Conservation (phyloP, 2,329 filamentous ascomycete genomes). For the Talaromyces verruculosus region DNA sequence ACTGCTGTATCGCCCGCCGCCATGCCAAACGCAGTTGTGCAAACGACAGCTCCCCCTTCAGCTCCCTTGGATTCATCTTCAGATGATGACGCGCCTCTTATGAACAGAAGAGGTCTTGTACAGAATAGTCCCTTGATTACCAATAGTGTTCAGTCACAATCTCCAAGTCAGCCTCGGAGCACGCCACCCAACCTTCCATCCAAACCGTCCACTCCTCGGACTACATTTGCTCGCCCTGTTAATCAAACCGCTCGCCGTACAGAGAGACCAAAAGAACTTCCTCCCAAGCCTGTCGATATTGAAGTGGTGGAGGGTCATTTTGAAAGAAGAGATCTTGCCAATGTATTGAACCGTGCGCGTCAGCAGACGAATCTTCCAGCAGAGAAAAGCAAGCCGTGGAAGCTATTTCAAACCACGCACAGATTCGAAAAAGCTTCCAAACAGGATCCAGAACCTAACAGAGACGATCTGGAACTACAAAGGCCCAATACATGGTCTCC, state of each 20-base stretch:
- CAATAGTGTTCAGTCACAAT: not conserved
- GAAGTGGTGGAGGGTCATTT: slow-evolving; percentile 7
- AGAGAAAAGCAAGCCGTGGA: slow-evolving; percentile 16
- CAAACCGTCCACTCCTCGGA: not conserved
- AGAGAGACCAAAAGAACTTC: not conserved
- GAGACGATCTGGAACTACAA: slow-evolving; percentile 37
- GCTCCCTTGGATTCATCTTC: not conserved
- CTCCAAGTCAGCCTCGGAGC: not conserved
- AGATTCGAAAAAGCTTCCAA: slow-evolving; percentile 35
- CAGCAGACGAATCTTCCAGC: slow-evolving; percentile 10
- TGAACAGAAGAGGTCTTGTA: not conserved
- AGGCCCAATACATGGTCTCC: slow-evolving; percentile 36
- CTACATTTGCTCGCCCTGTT: not conserved
- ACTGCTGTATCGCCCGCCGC: not conserved
- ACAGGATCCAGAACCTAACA: slow-evolving; percentile 39
- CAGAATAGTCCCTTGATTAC: not conserved
- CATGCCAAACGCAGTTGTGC: not conserved
- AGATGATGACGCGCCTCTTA: not conserved
- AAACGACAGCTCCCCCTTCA: not conserved
- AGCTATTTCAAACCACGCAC: slow-evolving; percentile 30
- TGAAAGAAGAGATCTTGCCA: slow-evolving; percentile 12
- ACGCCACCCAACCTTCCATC: not conserved
- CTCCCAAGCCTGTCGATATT: slow-evolving; percentile 13
- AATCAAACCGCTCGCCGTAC: not conserved
- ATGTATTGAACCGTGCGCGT: slow-evolving; percentile 11